Conservation (phyloP, 345 rosid genomes). For the Corymbia maculata region DNA sequence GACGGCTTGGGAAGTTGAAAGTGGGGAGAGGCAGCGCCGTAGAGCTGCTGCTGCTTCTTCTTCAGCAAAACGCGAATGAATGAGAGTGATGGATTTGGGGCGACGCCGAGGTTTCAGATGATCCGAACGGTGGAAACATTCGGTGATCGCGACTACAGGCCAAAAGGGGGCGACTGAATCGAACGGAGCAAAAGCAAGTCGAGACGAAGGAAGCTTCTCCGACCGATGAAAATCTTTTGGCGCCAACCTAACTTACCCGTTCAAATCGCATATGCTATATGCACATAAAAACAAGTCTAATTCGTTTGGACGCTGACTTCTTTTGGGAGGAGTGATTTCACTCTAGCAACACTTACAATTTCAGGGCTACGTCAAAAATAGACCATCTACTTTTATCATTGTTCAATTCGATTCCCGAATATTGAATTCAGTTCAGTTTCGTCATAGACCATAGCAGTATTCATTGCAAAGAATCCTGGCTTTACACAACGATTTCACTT, state of each 20-base stretch:
- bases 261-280: neutral
- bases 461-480: neutral
- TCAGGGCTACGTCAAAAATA: no score
- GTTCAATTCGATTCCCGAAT: neutral
- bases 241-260: neutral
- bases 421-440: neutral
- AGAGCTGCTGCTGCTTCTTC: neutral
- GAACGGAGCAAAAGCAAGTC: neutral
- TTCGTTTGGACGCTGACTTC: neutral
- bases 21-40: neutral
- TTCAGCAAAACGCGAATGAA: neutral
- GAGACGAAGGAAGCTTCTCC: neutral
- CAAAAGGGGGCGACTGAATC: neutral
- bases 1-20: neutral
- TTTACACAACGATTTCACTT: neutral
- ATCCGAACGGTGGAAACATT: neutral
- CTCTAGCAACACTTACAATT: neutral
- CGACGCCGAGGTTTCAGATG: neutral
- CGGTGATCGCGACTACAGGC: neutral
- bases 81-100: neutral
- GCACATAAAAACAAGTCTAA: neutral
- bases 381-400: neutral
- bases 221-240: neutral
- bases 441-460: neutral
- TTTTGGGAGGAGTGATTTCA: neutral